A percentile compares a stretch with the other conserved stretches of the same genome.
Evolutionary conservation across 2,329 filamentous ascomycete genomes (phyloP).

Genomic region (Bipolaris sorokiniana): DNA sequence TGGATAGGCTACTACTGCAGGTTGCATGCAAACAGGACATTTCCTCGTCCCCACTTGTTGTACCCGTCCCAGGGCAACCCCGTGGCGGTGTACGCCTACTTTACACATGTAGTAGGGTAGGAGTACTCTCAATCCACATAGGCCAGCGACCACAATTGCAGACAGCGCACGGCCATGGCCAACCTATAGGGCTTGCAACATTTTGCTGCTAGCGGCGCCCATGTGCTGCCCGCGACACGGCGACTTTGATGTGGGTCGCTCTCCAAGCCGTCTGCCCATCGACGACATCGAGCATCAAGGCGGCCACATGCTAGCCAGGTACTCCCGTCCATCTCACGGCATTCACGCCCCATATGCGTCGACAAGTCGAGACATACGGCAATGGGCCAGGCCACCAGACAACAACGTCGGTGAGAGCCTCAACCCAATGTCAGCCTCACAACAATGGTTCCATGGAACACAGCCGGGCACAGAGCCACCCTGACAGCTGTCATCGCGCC

Average conservation of each 20-base stretch:
- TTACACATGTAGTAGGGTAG: no score
- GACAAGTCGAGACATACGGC: slow-evolving; percentile 9
- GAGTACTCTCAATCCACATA: not conserved
- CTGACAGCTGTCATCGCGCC: slow-evolving; percentile 6
- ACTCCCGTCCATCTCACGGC: slow-evolving; percentile 15
- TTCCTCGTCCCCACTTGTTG: slow-evolving; percentile 33
- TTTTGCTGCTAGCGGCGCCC: slow-evolving; percentile 9
- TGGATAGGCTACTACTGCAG: slow-evolving; percentile 43
- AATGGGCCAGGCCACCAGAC: not conserved
- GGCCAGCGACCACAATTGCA: slow-evolving; percentile 30
- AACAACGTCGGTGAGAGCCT: not conserved
- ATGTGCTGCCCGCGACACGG: slow-evolving; percentile 20
- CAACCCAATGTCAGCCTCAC: slow-evolving; percentile 9
- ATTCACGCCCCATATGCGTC: slow-evolving; percentile 14
- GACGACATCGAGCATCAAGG: slow-evolving; percentile 23
- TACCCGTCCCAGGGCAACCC: slow-evolving; percentile 34
- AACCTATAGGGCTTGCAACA: slow-evolving; percentile 29
- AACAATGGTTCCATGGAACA: slow-evolving; percentile 19
- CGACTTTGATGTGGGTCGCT: slow-evolving; percentile 26
- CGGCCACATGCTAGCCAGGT: slow-evolving; percentile 15
- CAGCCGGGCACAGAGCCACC: not conserved
- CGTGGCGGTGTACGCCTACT: slow-evolving; percentile 32
- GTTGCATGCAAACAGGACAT: slow-evolving; percentile 28
- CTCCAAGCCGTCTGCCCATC: slow-evolving; percentile 12
- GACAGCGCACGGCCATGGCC: slow-evolving; percentile 33